phyloP scores from a whole-genome alignment of 495 filamentous ascomycete genomes.

The Lophiotrema nucula region DNA sequence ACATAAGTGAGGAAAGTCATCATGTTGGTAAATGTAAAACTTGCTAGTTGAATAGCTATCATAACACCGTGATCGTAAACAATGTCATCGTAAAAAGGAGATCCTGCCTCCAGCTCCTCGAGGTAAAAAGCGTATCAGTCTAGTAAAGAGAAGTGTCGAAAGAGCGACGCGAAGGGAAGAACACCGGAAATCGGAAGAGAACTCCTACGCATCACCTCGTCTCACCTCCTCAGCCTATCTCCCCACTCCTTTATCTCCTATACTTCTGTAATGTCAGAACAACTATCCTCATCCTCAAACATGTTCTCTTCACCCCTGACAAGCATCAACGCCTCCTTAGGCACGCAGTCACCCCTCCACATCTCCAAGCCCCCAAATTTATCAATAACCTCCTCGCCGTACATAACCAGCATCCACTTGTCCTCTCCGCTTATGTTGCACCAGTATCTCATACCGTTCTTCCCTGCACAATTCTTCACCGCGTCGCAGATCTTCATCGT shows the following conservation, averaged over 20 bases:
- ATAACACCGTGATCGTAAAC: not conserved
- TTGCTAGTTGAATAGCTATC: not conserved
- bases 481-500: not conserved
- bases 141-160: not conserved
- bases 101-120: no score
- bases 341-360: slow-evolving; percentile 11
- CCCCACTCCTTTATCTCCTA: not conserved
- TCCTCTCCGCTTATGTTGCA: slow-evolving; percentile 8
- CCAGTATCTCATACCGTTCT: not conserved
- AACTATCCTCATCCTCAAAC: not conserved
- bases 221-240: not conserved
- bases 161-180: not conserved
- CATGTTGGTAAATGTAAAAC: not conserved
- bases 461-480: not conserved
- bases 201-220: not conserved
- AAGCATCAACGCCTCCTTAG: slow-evolving; percentile 14
- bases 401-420: slow-evolving; percentile 24
- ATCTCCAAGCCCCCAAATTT: slow-evolving; percentile 24
- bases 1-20: no score
- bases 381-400: slow-evolving; percentile 29
- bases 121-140: not conserved
- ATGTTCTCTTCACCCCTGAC: slow-evolving; percentile 13
- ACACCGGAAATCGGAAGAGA: not conserved
- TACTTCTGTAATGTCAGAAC: not conserved
- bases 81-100: not conserved